Conservation (phyloP, 2,329 filamentous ascomycete species). For the Aureobasidium namibiae region DNA sequence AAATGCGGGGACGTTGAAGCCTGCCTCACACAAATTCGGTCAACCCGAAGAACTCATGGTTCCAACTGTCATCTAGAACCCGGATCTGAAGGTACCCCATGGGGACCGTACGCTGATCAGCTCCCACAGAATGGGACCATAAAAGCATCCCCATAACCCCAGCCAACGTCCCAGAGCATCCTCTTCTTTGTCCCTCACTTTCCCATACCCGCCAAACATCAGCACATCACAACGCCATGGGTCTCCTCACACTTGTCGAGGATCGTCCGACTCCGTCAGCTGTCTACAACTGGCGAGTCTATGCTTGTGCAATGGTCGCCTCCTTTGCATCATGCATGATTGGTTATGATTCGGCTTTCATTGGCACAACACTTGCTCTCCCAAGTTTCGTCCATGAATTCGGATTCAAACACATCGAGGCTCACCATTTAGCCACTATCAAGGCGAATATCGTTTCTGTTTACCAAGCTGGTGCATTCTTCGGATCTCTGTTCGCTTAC, state of each 20-base stretch:
- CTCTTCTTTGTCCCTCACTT: background rate
- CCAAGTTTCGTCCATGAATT: conserved; percentile 64
- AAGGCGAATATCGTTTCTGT: conserved; percentile 71
- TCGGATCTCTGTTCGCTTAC: conserved; percentile 65
- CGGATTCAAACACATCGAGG: conserved; percentile 45
- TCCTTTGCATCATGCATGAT: conserved; percentile 53
- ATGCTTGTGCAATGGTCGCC: conserved; percentile 46
- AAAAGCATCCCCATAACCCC: background rate
- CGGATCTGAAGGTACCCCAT: background rate
- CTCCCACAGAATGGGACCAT: background rate
- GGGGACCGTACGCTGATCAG: background rate
- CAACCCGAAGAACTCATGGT: too few relatives aligned
- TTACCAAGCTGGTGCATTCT: conserved; percentile 78
- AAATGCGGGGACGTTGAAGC: too few relatives aligned
- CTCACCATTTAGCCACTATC: conserved; percentile 46
- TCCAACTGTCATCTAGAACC: background rate
- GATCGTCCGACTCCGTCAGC: conserved; percentile 46
- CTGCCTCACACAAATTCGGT: too few relatives aligned
- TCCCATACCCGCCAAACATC: background rate
- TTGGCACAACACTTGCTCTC: conserved; percentile 66
- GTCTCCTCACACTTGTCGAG: conserved; percentile 29
- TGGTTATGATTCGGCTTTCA: conserved; percentile 65
- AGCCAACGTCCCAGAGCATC: background rate
- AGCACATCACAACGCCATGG: conserved; percentile 22
- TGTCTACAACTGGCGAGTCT: conserved; percentile 54